Evolutionary conservation across 257 asterid genomes (phyloP).

Genomic region (Lavandula angustifolia): DNA sequence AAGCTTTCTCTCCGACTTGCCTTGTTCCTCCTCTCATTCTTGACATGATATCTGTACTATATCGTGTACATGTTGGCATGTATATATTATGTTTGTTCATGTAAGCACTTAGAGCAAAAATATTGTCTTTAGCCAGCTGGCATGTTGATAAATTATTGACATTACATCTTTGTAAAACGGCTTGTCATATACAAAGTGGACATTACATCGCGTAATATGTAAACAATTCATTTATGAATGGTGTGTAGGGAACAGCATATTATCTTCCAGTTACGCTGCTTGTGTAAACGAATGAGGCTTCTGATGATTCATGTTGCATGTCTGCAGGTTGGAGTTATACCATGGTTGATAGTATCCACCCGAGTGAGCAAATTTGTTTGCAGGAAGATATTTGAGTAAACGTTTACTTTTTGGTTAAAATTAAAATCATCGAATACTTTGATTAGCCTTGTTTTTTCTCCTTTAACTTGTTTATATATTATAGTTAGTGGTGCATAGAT

Average conservation of each 20-base stretch:
- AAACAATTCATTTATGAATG: too few relatives aligned
- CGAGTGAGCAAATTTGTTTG: slow-evolving; percentile 76
- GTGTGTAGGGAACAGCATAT: background rate
- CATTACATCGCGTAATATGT: too few relatives aligned
- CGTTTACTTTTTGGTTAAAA: background rate
- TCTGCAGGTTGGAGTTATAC: slow-evolving; percentile 89
- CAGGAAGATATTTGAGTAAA: slow-evolving; percentile 54
- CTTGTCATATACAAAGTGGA: background rate
- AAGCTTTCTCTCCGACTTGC: too few relatives aligned
- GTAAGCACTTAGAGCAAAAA: too few relatives aligned
- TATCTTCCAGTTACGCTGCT: background rate
- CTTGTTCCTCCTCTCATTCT: too few relatives aligned
- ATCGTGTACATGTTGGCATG: too few relatives aligned
- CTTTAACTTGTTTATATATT: background rate
- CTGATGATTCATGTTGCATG: slow-evolving; percentile 23
- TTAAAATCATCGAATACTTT: slow-evolving; percentile 11
- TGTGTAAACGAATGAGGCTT: background rate
- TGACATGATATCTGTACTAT: too few relatives aligned
- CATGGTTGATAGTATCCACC: slow-evolving; percentile 79
- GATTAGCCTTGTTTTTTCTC: slow-evolving; percentile 12
- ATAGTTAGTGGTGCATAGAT: background rate
- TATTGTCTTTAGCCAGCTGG: too few relatives aligned
- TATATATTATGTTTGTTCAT: too few relatives aligned
- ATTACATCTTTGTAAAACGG: background rate
- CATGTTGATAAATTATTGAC: too few relatives aligned